Percentiles rank a stretch among this genome's conserved stretches.
These are phyloP conservation scores for Ganoderma boninense DNA, from an alignment of 1,284 basidiomycete species.

Conservation along the genomic window DNA sequence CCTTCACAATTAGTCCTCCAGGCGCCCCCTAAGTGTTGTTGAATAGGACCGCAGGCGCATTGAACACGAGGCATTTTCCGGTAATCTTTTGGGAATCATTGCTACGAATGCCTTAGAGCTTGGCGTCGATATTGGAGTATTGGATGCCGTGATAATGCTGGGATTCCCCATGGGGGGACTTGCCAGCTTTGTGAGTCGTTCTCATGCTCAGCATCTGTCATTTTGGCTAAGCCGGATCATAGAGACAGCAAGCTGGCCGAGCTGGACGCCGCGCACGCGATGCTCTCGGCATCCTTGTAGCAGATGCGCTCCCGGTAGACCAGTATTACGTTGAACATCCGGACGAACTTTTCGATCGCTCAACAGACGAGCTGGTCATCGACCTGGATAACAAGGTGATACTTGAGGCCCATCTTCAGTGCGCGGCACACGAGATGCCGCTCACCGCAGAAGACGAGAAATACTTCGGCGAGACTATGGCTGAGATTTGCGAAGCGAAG, in stretches of 20 bases:
- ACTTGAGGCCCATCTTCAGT: slow-evolving; percentile 88
- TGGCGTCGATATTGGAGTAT: slow-evolving; percentile 88
- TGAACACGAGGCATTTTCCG: slow-evolving; percentile 88
- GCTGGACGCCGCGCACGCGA: slow-evolving; percentile 88
- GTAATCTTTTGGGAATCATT: slow-evolving; percentile 85
- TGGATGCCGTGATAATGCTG: slow-evolving; percentile 91
- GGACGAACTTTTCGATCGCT: slow-evolving; percentile 70
- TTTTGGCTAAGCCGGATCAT: slow-evolving; percentile 13
- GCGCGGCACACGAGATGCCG: slow-evolving; percentile 90
- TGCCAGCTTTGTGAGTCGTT: slow-evolving; percentile 72
- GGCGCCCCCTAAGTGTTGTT: slow-evolving; percentile 9
- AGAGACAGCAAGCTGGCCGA: slow-evolving; percentile 90
- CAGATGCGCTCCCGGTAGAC: slow-evolving; percentile 79
- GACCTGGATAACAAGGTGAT: slow-evolving; percentile 82
- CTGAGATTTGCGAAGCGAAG: slow-evolving; percentile 61
- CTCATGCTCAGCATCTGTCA: slow-evolving; percentile 4
- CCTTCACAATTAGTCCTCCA: neutral
- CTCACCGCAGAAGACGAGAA: slow-evolving; percentile 69
- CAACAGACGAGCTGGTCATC: slow-evolving; percentile 71
- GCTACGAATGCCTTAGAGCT: slow-evolving; percentile 93
- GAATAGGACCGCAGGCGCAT: slow-evolving; percentile 82
- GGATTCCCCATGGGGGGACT: slow-evolving; percentile 82
- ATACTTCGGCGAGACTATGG: slow-evolving; percentile 78
- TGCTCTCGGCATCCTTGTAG: slow-evolving; percentile 82
- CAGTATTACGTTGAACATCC: slow-evolving; percentile 82